phyloP scores from a whole-genome alignment of 805 yeast genomes.

The Ogataea nonfermentans region DNA sequence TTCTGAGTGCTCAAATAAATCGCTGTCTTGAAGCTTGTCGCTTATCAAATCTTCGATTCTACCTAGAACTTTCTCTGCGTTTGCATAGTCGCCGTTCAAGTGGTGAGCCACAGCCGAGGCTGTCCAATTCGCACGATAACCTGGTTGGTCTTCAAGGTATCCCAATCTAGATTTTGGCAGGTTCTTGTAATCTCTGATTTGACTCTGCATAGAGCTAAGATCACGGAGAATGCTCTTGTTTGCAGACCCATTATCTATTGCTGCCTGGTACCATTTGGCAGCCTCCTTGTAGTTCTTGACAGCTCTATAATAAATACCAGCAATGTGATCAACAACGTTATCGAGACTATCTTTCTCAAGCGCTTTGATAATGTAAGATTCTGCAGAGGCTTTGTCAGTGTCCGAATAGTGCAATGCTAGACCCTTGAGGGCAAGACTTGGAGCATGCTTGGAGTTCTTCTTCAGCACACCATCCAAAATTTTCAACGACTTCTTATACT shows the following conservation, averaged over 20 bases:
- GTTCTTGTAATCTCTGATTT: slow-evolving; percentile 67
- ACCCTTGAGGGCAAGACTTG: slow-evolving; percentile 83
- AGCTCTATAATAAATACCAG: slow-evolving; percentile 78
- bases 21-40: slow-evolving; percentile 65
- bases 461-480: slow-evolving; percentile 71
- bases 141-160: slow-evolving; percentile 70
- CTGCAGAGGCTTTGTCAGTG: slow-evolving; percentile 59
- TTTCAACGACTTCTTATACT: slow-evolving; percentile 83
- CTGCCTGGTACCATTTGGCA: slow-evolving; percentile 69
- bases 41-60: slow-evolving; percentile 74
- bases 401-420: slow-evolving; percentile 57
- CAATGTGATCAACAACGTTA: slow-evolving; percentile 77
- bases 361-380: slow-evolving; percentile 58
- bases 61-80: slow-evolving; percentile 68
- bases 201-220: slow-evolving; percentile 74
- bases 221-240: slow-evolving; percentile 82
- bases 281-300: slow-evolving; percentile 72
- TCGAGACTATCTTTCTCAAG: slow-evolving; percentile 55
- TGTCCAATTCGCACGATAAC: slow-evolving; percentile 89
- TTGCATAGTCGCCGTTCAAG: slow-evolving; percentile 61
- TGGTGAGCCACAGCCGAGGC: slow-evolving; percentile 83
- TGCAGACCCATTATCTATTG: slow-evolving; percentile 72
- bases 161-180: slow-evolving; percentile 62
- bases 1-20: slow-evolving; percentile 78
- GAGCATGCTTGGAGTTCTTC: slow-evolving; percentile 73